Percentiles rank a stretch among this genome's conserved stretches.
phyloP scores from a whole-genome alignment of 2,329 filamentous ascomycete genomes.

The Gnomoniopsis sp. region DNA sequence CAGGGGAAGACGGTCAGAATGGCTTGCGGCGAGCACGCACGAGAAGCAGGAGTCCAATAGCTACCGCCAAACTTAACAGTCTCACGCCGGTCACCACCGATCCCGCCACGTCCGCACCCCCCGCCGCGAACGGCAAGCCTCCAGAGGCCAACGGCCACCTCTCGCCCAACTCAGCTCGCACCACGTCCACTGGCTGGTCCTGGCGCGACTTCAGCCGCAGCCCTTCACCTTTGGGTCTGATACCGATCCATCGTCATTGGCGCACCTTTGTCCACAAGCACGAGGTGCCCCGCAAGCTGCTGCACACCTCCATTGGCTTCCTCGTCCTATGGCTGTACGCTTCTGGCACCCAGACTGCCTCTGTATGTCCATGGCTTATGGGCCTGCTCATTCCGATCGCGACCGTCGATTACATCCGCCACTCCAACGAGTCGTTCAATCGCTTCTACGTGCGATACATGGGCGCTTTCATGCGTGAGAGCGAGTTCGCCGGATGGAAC shows the following conservation, averaged over 20 bases:
- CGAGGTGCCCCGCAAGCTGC: conserved; percentile 87
- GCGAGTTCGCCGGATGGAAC: conserved; percentile 90
- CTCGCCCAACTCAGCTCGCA: conserved; percentile 58
- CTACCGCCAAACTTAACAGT: conserved; percentile 47
- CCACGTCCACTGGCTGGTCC: conserved; percentile 61
- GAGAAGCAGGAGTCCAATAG: conserved; percentile 67
- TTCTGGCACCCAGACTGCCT: conserved; percentile 68
- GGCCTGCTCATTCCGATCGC: conserved; percentile 79
- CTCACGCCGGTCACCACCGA: conserved; percentile 48
- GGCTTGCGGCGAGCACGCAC: conserved; percentile 61
- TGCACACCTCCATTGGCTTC: conserved; percentile 97
- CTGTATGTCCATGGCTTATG: conserved; percentile 84
- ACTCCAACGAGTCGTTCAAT: conserved; percentile 79
- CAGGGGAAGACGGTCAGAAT: conserved; percentile 45
- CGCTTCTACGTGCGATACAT: conserved; percentile 78
- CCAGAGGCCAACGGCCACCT: conserved; percentile 61
- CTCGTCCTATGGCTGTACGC: conserved; percentile 84
- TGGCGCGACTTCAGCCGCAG: conserved; percentile 89
- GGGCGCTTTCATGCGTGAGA: conserved; percentile 94
- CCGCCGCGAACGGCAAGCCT: conserved; percentile 28
- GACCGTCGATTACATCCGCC: conserved; percentile 75
- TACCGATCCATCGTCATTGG: conserved; percentile 92
- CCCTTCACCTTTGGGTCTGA: conserved; percentile 87
- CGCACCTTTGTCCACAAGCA: conserved; percentile 91
- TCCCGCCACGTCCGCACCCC: conserved; percentile 20